Base-by-base conservation (phyloP, 1,284 basidiomycete genomes). In the Neotropicomus parvogracilis region DNA sequence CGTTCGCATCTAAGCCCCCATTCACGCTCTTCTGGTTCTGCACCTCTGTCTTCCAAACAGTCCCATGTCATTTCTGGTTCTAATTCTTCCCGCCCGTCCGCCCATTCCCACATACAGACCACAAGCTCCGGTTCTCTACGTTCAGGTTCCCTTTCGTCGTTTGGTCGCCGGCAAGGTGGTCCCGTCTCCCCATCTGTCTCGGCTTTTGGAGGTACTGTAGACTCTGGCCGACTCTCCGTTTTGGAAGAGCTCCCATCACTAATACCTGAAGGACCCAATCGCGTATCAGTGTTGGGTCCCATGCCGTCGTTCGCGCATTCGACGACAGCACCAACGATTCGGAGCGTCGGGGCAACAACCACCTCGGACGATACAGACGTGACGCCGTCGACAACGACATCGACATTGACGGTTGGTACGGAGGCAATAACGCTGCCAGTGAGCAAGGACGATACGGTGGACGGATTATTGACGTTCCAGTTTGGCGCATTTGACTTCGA, bases 131-230 rank as follows among this genome's bases (percentile, higher is more conserved):
- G 69, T 29, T 80, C 80, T 0, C 62, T 80, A 1, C 72, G 72
- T 48, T 74, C 75, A 1, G 71, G 70, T 19, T 81, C 80, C 37
- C 61, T 82, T 40, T 75, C 77, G 3, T 77, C 75, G 1, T 75
- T 77, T 47, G 77, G 73, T 16, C 70, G 74, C 24, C 65, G 59
- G 36, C 64, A 62, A 14, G 51, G 48, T 37, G 55, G 54, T 12
- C 52, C 64, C 13, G 46, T 70, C 34, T 68, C 66, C 9, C 66
- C 66, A 9, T 58, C 65, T 7, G 47, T 72, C 33, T 77, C 74
- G 0, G 72, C 71, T 0, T 72, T 76, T 53, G 75, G 73, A 13
- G 49, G 48, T 12, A 47, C 29, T 2, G 16, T 21, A 32, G 61
- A 50, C 31, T 54, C 59, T 8, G 52, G 52, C 21, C 56, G 59